These are phyloP conservation scores for Toxoplasma gondii DNA, from an alignment of 169 alveolate genomes.

Conservation along the genomic window DNA sequence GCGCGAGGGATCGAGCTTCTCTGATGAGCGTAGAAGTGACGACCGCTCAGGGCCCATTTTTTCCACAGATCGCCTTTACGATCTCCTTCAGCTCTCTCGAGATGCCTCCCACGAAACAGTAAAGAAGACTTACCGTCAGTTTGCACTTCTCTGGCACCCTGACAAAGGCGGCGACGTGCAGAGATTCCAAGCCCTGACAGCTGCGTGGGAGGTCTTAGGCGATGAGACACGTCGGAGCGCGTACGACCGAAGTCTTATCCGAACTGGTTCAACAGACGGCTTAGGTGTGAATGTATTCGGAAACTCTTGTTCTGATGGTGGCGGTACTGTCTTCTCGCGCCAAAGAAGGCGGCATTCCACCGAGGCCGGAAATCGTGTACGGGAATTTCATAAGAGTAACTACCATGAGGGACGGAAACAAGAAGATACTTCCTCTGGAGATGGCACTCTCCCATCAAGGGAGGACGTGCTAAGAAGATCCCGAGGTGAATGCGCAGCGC, in stretches of 20 bases:
- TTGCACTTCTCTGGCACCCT: conserved; percentile 86
- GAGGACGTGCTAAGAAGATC: neutral
- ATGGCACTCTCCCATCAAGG: neutral
- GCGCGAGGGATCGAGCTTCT: neutral
- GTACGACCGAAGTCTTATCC: conserved; percentile 79
- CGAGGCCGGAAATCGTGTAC: neutral
- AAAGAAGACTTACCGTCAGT: conserved; percentile 84
- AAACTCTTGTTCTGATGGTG: neutral
- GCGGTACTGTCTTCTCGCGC: neutral
- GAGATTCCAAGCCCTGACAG: conserved; percentile 83
- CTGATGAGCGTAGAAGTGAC: neutral
- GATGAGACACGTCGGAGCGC: conserved; percentile 87
- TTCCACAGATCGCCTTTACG: conserved; percentile 63
- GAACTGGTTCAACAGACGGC: conserved; percentile 51
- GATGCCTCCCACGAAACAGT: conserved; percentile 76
- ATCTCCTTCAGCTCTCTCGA: conserved; percentile 64
- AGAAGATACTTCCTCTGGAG: neutral
- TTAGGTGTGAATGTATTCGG: neutral
- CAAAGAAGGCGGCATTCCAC: neutral
- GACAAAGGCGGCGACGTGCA: conserved; percentile 93
- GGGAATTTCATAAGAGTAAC: neutral
- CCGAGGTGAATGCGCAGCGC: neutral
- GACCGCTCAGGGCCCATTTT: neutral
- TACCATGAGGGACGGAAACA: neutral
- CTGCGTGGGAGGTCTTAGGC: conserved; percentile 88